Evolutionary conservation across 2,329 filamentous ascomycete species (phyloP), one percentile per base, ranked within the genome.

Genomic region (Hypomyces rosellus): DNA sequence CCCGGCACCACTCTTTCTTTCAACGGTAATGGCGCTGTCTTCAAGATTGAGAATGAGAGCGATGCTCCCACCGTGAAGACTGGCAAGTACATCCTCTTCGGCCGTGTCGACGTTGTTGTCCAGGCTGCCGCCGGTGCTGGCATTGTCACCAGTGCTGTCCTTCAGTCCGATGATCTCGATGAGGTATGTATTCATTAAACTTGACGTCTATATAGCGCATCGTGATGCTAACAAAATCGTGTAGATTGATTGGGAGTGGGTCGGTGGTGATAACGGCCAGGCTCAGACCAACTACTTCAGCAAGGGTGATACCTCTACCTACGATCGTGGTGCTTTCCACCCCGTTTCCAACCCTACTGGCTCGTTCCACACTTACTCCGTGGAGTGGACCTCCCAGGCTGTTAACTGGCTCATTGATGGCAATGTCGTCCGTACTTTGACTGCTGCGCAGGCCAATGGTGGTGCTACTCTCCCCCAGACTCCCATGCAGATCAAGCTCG

Each of bases 51-150:
- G 34, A 74, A 80, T 46, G 78, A 81, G 55, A 74, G 65, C 12
- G 78, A 89, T 46, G 82, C 79, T 45, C 85, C 89, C 36, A 89
- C 86, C 34, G 89, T 95, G 68, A 77, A 76, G 62, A 81, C 80
- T 50, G 77, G 83, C 63, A 91, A 90, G 79, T 97, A 95, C 77
- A 89, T 99, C 68, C 96, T 97, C 88, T 97, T 96, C 68, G 93
- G 93, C 55, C 84, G 84, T 63, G 81, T 96, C 60, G 87, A 95
- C 49, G 82, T 89, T 54, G 81, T 80, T 30, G 74, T 95, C 63
- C 86, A 90, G 69, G 85, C 87, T 37, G 85, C 93, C 22, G 79
- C 86, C 3, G 93, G 92, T 40, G 75, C 75, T 6, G 93, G 93
- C 58, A 87, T 99, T 56, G 88, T 99, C 55, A 96, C 90, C 72